Percentiles rank a stretch among this genome's conserved stretches.
Conservation (phyloP, 164 flowering plant genomes). For the Hamamelis virginiana region DNA sequence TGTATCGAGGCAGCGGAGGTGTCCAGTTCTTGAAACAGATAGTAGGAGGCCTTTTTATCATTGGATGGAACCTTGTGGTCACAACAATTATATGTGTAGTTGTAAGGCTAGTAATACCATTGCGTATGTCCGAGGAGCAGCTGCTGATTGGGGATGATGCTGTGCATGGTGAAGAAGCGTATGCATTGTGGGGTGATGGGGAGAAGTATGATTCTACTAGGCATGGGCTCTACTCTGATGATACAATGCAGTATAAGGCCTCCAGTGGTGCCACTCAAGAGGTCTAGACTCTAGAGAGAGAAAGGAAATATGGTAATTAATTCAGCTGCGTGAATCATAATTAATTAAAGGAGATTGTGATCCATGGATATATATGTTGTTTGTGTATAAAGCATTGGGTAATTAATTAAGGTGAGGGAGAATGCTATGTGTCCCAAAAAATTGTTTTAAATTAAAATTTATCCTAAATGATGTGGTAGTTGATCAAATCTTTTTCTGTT, state of each 20-base stretch:
- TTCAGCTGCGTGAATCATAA: too few relatives aligned
- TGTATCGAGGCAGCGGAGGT: conserved; percentile 22
- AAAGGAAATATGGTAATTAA: too few relatives aligned
- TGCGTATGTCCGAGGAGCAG: conserved; percentile 25
- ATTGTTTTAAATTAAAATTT: too few relatives aligned
- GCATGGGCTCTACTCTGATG: conserved; percentile 13
- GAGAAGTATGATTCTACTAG: conserved; percentile 11
- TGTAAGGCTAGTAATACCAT: conserved; percentile 9
- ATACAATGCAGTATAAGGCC: neutral
- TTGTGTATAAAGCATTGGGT: too few relatives aligned
- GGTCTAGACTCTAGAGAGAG: conserved; percentile 8
- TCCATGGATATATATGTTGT: too few relatives aligned
- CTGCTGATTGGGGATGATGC: conserved; percentile 18
- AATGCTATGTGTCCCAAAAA: too few relatives aligned
- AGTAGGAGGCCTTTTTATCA: conserved; percentile 18
- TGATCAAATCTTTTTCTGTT: too few relatives aligned
- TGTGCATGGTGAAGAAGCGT: conserved; percentile 20
- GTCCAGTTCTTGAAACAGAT: conserved; percentile 19
- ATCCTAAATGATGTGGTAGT: too few relatives aligned
- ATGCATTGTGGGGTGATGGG: conserved; percentile 21
- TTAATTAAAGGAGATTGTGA: too few relatives aligned
- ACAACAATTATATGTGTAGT: conserved; percentile 22
- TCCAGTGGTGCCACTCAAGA: conserved; percentile 21
- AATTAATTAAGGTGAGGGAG: too few relatives aligned
- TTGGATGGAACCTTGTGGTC: conserved; percentile 22